These are phyloP conservation scores for Nicotiana knightiana DNA, from an alignment of 257 asterid genomes.

Conservation along the genomic window DNA sequence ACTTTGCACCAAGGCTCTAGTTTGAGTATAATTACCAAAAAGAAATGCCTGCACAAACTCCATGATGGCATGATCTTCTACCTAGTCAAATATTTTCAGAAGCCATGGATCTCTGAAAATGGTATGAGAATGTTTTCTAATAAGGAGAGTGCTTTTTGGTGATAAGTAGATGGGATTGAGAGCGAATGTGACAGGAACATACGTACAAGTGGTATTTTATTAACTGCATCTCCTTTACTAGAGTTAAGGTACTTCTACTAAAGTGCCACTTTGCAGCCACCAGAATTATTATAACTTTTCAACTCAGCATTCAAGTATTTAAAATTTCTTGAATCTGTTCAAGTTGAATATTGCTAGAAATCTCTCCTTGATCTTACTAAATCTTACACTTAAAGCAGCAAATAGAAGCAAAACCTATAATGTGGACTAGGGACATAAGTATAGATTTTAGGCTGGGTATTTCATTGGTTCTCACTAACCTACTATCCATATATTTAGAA, in stretches of 20 bases:
- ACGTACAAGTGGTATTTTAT: not conserved
- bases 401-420: not conserved
- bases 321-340: not conserved
- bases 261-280: not conserved
- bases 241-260: not conserved
- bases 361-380: not conserved
- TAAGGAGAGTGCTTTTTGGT: not conserved
- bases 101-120: too few relatives aligned
- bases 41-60: not conserved
- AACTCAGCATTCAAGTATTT: not conserved
- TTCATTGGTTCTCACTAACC: not conserved
- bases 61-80: not conserved
- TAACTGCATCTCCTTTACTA: not conserved
- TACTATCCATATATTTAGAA: not conserved
- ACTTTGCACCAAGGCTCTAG: not conserved
- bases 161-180: not conserved
- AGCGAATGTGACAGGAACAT: too few relatives aligned
- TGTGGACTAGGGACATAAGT: not conserved
- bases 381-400: not conserved
- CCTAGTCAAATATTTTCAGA: not conserved
- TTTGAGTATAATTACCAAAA: not conserved
- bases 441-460: not conserved
- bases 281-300: not conserved
- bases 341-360: not conserved
- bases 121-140: too few relatives aligned